phyloP scores from a whole-genome alignment of 2,329 filamentous ascomycete species.

The Pseudogymnoascus sp. region DNA sequence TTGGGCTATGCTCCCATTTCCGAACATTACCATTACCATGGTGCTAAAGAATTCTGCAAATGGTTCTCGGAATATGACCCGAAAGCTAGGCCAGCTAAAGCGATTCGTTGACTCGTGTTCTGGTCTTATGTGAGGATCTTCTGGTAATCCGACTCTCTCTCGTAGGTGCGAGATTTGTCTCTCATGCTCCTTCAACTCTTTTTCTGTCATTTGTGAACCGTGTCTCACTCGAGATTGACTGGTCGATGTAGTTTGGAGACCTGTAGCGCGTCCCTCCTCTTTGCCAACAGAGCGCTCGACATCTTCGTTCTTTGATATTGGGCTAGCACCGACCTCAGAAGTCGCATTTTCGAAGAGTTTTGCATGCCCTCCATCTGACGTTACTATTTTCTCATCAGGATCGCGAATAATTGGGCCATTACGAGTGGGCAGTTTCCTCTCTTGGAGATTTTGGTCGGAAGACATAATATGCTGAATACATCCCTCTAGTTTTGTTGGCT shows the following conservation, averaged over 20 bases:
- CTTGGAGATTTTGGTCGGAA: background rate
- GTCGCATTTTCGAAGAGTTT: background rate
- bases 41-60: conserved; percentile 63
- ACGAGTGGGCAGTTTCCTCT: background rate
- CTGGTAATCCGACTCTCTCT: background rate
- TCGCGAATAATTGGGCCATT: background rate
- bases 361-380: background rate
- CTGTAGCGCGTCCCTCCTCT: background rate
- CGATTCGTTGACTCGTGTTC: conserved; percentile 28
- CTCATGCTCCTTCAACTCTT: background rate
- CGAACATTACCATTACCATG: conserved; percentile 61
- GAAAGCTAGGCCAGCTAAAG: conserved; percentile 45
- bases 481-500: background rate
- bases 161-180: background rate
- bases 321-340: background rate
- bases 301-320: background rate
- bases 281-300: background rate
- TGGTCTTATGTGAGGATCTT: conserved; percentile 19
- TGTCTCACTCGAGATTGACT: background rate
- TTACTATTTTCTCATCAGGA: background rate
- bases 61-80: conserved; percentile 45
- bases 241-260: background rate
- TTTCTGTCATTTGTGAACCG: background rate
- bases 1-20: conserved; percentile 64
- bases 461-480: background rate